Base-by-base conservation (phyloP, 331 rosid genomes). In the Dryas integrifolia region DNA sequence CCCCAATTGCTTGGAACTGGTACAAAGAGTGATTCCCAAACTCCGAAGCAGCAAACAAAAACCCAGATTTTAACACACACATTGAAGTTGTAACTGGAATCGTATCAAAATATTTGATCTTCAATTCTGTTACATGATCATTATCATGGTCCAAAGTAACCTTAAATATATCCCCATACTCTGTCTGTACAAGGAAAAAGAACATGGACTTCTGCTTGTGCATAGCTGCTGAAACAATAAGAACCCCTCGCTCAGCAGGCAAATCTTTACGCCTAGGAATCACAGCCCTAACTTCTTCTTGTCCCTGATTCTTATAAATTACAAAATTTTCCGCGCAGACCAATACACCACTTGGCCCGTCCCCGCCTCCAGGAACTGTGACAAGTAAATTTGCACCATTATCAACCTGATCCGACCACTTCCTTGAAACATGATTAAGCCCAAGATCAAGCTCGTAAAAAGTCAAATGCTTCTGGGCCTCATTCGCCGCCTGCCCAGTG, bases 261-360 rank as follows among this genome's bases (percentile, higher is more conserved):
- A 94, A 85, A 72, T 94, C 98, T 0, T 53, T 77, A 49, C 97
- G 96, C 30, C 98, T 67, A 0, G 98, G 98, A 82, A 94, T 89
- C 75, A 91, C 97, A 59, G 96, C 98, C 82, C 98, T 82, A 64
- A 94, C 84, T 51, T 94, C 97, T 0, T 79, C 90, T 60, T 89
- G 96, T 0, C 97, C 98, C 80, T 88, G 97, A 73, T 94, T 94
- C 88, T 94, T 94, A 76, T 94, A 94, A 72, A 94, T 91, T 63
- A 94, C 98, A 80, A 91, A 94, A 77, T 94, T 94, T 44, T 94
- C 98, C 0, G 98, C 98, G 75, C 98, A 94, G 46, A 94, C 96
- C 64, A 94, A 85, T 59, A 94, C 98, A 6, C 98, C 97, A 52
- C 98, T 89, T 0, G 98, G 98, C 12, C 98, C 98, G 71, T 94